A percentile compares a stretch with the other conserved stretches of the same genome.
Conservation (phyloP, 2,329 filamentous ascomycete species). For the Sporothrix curviconia region DNA sequence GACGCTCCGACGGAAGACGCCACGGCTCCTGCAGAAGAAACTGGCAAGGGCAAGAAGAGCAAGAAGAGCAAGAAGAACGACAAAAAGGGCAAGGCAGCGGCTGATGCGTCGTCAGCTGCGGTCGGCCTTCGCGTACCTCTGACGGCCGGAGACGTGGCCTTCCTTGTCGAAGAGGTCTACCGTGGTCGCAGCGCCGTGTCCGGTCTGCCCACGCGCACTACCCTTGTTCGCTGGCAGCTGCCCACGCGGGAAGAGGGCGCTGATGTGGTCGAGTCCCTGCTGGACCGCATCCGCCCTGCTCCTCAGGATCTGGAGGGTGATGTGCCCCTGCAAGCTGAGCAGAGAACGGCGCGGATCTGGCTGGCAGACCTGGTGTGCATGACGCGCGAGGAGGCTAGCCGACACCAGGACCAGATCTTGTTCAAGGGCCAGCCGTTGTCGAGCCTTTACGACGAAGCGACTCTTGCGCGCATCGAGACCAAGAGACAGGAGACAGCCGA, state of each 20-base stretch:
- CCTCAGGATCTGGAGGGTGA: slow-evolving; percentile 9
- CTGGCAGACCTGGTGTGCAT: slow-evolving; percentile 75
- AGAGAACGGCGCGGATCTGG: slow-evolving; percentile 66
- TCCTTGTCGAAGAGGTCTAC: slow-evolving; percentile 84
- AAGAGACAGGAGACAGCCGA: slow-evolving; percentile 61
- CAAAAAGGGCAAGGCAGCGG: not conserved
- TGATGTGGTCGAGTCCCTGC: slow-evolving; percentile 27
- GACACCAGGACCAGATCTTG: slow-evolving; percentile 75
- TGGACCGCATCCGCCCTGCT: slow-evolving; percentile 41
- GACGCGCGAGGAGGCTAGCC: slow-evolving; percentile 81
- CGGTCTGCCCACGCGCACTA: slow-evolving; percentile 70
- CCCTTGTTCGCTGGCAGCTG: slow-evolving; percentile 68
- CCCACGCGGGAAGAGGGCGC: slow-evolving; percentile 27
- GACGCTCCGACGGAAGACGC: not conserved
- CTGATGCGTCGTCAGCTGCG: slow-evolving; percentile 34
- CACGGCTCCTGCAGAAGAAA: not conserved
- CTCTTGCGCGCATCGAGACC: slow-evolving; percentile 60
- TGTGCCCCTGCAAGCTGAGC: slow-evolving; percentile 41
- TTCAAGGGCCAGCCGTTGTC: slow-evolving; percentile 59
- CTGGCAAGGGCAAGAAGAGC: not conserved
- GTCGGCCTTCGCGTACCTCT: slow-evolving; percentile 74
- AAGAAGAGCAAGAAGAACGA: slow-evolving; percentile 8
- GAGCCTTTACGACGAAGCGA: slow-evolving; percentile 66
- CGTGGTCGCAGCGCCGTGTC: slow-evolving; percentile 76
- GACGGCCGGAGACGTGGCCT: slow-evolving; percentile 74